These are phyloP conservation scores for Harringtonia lauricola DNA, from an alignment of 2,329 filamentous ascomycete species.

Conservation along the genomic window DNA sequence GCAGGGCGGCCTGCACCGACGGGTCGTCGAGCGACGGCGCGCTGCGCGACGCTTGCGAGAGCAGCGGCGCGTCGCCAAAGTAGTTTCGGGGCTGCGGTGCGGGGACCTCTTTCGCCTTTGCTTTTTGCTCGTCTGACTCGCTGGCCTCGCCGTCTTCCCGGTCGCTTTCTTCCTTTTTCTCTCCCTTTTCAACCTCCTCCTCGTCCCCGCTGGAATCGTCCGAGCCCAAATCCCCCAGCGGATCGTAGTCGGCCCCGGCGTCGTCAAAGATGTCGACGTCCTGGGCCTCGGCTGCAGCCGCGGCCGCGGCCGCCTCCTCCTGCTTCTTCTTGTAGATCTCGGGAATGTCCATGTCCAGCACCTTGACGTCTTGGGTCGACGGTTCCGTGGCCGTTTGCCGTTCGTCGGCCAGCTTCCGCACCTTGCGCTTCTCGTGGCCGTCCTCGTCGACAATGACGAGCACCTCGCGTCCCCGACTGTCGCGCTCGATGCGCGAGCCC, in stretches of 20 bases:
- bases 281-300: slow-evolving; percentile 38
- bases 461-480: slow-evolving; percentile 50
- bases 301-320: slow-evolving; percentile 29
- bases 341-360: slow-evolving; percentile 56
- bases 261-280: slow-evolving; percentile 57
- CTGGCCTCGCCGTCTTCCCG: slow-evolving; percentile 8
- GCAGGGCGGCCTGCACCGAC: slow-evolving; percentile 70
- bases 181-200: not conserved
- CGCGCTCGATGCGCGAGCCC: slow-evolving; percentile 47
- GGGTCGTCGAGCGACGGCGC: slow-evolving; percentile 58
- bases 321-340: slow-evolving; percentile 42
- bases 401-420: slow-evolving; percentile 45
- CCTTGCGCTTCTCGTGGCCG: slow-evolving; percentile 54
- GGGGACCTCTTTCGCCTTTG: slow-evolving; percentile 24
- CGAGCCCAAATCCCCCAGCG: slow-evolving; percentile 45
- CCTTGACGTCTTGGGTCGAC: slow-evolving; percentile 43
- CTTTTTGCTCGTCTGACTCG: slow-evolving; percentile 1
- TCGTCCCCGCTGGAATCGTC: slow-evolving; percentile 19
- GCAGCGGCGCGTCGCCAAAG: slow-evolving; percentile 49
- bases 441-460: slow-evolving; percentile 56
- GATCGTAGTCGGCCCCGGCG: slow-evolving; percentile 56
- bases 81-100: slow-evolving; percentile 43
- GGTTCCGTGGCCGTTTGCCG: too few relatives aligned
- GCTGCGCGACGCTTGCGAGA: slow-evolving; percentile 39
- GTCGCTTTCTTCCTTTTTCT: slow-evolving; percentile 2